Conservation (phyloP, 2,329 filamentous ascomycete species). For the Cercospora sp. region DNA sequence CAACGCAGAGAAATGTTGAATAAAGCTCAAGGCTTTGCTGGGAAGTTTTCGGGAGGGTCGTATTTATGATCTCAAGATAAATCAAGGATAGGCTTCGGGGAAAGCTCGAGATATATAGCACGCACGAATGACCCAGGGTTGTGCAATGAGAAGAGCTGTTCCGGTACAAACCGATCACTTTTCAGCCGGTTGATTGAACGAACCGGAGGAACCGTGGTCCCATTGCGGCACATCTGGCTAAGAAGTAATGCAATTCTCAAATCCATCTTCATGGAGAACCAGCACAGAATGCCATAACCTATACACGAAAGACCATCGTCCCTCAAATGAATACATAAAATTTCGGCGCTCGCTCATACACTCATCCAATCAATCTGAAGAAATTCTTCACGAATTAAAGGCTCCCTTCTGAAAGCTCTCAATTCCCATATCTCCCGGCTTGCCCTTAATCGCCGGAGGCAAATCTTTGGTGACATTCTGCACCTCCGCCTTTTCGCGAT, state of each 20-base stretch:
- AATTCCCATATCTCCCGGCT: conserved; percentile 63
- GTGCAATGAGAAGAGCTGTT: too few relatives aligned
- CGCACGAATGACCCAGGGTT: too few relatives aligned
- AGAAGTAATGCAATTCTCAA: background rate
- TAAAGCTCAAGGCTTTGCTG: conserved; percentile 77
- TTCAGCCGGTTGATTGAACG: too few relatives aligned
- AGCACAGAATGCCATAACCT: background rate
- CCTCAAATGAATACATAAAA: background rate
- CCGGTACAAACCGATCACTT: too few relatives aligned
- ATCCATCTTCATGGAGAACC: background rate
- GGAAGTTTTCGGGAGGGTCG: conserved; percentile 73
- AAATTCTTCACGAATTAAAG: conserved; percentile 59
- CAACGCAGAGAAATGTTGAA: conserved; percentile 78
- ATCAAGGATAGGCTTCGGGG: too few relatives aligned
- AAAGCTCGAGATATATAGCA: background rate
- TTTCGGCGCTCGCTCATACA: background rate
- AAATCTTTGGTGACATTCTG: conserved; percentile 35
- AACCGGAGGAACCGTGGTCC: background rate
- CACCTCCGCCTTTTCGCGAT: conserved; percentile 39
- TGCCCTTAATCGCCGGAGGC: conserved; percentile 56
- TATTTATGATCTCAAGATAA: too few relatives aligned
- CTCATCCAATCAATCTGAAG: background rate
- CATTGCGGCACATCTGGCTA: background rate
- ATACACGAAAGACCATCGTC: background rate
- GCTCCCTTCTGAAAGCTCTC: conserved; percentile 72